phyloP scores from a whole-genome alignment of 768 basidiomycete species.

The Podaxis carcinomalis region DNA sequence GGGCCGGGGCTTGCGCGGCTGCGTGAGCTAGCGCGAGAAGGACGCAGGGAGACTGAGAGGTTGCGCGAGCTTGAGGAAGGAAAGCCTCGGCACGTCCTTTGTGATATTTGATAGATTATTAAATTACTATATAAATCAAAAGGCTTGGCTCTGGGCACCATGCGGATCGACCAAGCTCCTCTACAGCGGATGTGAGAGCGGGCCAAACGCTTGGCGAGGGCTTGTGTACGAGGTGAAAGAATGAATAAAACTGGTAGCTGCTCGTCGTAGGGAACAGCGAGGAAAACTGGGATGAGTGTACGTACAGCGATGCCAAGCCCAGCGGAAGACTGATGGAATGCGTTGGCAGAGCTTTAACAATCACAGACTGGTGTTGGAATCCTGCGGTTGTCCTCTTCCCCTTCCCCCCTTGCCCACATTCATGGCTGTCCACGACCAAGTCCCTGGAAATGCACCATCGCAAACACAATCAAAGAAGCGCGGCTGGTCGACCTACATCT shows the following conservation, averaged over 20 bases:
- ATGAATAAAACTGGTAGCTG: neutral
- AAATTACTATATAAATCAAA: neutral
- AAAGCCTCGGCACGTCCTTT: constrained; percentile 41
- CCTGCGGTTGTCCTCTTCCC: constrained; percentile 11
- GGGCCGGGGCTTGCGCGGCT: constrained; percentile 31
- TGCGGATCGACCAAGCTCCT: neutral
- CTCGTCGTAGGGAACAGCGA: neutral
- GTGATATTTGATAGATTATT: constrained; percentile 14
- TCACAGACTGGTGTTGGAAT: neutral
- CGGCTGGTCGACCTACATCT: constrained; percentile 33
- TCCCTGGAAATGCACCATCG: neutral
- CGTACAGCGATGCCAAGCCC: constrained; percentile 23
- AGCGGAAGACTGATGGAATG: neutral
- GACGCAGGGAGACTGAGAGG: constrained; percentile 35
- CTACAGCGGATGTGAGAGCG: neutral
- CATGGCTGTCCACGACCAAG: constrained; percentile 18
- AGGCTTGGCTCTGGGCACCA: neutral
- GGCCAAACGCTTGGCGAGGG: neutral
- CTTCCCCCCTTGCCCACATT: constrained; percentile 1
- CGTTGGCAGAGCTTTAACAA: neutral
- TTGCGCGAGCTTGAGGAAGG: constrained; percentile 33
- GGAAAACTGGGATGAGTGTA: constrained; percentile 17
- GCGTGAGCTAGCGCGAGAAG: constrained; percentile 43
- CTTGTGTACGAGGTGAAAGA: neutral
- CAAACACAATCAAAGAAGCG: constrained; percentile 23